Evolutionary conservation across 495 filamentous ascomycete genomes (phyloP).

Genomic region (Penicillium fimorum): DNA sequence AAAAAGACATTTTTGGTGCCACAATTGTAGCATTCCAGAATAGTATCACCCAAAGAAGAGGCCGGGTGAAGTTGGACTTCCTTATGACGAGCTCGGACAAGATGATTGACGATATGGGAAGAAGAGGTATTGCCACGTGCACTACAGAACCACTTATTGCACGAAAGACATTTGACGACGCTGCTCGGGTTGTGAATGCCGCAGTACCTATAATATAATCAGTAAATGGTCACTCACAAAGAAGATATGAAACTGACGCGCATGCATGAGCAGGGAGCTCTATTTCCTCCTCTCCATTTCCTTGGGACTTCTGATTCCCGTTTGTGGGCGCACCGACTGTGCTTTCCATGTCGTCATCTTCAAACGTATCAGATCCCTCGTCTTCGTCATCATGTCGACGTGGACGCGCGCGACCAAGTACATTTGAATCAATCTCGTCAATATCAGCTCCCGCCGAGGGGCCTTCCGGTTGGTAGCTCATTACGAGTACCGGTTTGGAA

Average conservation of each 20-base stretch:
- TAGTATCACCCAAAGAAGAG: constrained; percentile 94
- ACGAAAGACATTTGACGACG: constrained; percentile 93
- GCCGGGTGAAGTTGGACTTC: constrained; percentile 95
- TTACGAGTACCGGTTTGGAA: constrained; percentile 67
- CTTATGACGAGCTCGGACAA: constrained; percentile 96
- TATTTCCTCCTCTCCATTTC: constrained; percentile 76
- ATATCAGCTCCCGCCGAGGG: constrained; percentile 66
- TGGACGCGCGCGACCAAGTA: constrained; percentile 60
- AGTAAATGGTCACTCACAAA: constrained; percentile 10
- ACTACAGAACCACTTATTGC: constrained; percentile 99
- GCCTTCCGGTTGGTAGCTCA: constrained; percentile 53
- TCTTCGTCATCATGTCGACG: constrained; percentile 81
- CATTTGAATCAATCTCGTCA: constrained; percentile 69
- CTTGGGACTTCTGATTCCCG: constrained; percentile 62
- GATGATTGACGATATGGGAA: constrained; percentile 97
- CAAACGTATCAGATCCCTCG: constrained; percentile 76
- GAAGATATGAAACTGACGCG: constrained; percentile 63
- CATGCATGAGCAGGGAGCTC: constrained; percentile 94
- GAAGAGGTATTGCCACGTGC: constrained; percentile 94
- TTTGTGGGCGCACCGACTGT: constrained; percentile 81
- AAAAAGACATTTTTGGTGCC: constrained; percentile 99
- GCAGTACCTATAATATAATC: constrained; percentile 67
- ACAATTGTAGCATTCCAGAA: constrained; percentile 98
- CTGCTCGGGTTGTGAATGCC: constrained; percentile 94
- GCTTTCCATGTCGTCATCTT: constrained; percentile 91